Percentiles rank a stretch among this genome's conserved stretches.
phyloP scores from a whole-genome alignment of 306 rosid genomes.

The Prunus dulcis region DNA sequence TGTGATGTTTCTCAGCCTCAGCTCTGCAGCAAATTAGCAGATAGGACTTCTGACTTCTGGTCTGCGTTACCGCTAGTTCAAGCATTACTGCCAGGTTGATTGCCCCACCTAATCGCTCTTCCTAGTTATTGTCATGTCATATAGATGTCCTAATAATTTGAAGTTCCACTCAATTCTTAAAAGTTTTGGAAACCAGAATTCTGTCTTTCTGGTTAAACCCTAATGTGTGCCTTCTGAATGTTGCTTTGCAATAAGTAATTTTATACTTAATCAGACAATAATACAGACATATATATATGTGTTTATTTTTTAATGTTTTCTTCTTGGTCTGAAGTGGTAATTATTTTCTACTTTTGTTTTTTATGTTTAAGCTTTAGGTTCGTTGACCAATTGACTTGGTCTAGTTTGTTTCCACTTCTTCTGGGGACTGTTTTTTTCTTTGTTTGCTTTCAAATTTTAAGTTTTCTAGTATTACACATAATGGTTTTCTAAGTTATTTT shows the following conservation, averaged over 20 bases:
- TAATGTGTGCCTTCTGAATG: background rate
- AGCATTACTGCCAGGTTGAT: conserved; percentile 87
- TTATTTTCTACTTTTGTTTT: background rate
- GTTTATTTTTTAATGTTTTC: no score
- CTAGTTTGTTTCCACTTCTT: background rate
- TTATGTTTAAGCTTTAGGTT: background rate
- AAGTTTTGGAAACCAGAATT: background rate
- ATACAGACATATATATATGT: no score
- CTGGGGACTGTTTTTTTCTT: background rate
- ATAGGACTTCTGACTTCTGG: conserved; percentile 72
- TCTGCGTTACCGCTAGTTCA: conserved; percentile 77
- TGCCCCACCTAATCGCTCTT: conserved; percentile 16
- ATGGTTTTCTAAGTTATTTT: background rate
- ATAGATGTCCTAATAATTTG: background rate
- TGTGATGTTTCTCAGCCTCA: conserved; percentile 56
- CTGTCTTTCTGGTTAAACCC: background rate
- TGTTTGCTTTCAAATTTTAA: background rate
- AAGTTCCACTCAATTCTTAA: background rate
- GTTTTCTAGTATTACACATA: background rate
- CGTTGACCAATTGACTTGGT: background rate
- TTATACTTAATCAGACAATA: background rate
- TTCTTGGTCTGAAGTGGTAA: background rate
- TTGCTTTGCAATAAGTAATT: background rate
- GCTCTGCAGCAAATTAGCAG: conserved; percentile 85
- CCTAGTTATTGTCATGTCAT: background rate